phyloP scores from a whole-genome alignment of 257 asterid species.

The Jacaranda copaia region DNA sequence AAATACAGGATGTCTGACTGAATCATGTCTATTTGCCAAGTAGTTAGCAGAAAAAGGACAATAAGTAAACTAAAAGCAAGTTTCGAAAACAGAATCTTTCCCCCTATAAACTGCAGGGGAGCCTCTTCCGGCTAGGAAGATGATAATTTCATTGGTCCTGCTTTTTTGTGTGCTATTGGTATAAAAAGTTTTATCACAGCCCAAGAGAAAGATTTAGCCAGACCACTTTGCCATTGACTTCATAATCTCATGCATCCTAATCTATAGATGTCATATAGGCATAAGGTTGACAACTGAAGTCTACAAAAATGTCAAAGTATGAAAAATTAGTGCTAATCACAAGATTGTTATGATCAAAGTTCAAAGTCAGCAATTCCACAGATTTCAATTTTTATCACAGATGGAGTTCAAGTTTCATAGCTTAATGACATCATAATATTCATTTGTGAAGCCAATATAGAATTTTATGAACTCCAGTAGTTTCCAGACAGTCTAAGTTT shows the following conservation, averaged over 20 bases:
- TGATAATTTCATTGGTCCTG: too few relatives aligned
- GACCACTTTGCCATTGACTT: slow-evolving; percentile 4
- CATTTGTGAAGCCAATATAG: slow-evolving; percentile 9
- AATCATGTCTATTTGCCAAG: neutral
- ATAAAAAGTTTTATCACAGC: neutral
- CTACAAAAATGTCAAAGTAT: slow-evolving; percentile 11
- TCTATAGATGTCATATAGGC: slow-evolving; percentile 7
- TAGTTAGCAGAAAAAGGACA: neutral
- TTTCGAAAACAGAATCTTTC: too few relatives aligned
- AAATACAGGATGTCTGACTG: neutral
- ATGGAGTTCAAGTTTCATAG: slow-evolving; percentile 16
- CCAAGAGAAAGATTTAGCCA: neutral
- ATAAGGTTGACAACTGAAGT: neutral
- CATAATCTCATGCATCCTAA: slow-evolving; percentile 3
- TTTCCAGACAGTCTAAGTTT: slow-evolving; percentile 2
- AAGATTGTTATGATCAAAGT: neutral
- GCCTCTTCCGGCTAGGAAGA: too few relatives aligned
- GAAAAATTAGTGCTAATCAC: slow-evolving; percentile 23
- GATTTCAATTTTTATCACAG: slow-evolving; percentile 24
- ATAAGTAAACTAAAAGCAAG: neutral
- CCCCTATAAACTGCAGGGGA: too few relatives aligned
- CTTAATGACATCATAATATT: slow-evolving; percentile 23
- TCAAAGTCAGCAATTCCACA: neutral
- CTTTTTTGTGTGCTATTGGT: too few relatives aligned
- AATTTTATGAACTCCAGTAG: slow-evolving; percentile 6